A percentile compares a stretch with the other conserved stretches of the same genome.
These are phyloP conservation scores for Akanthomyces dipterigenus DNA, from an alignment of 2,329 filamentous ascomycete genomes.

Conservation along the genomic window DNA sequence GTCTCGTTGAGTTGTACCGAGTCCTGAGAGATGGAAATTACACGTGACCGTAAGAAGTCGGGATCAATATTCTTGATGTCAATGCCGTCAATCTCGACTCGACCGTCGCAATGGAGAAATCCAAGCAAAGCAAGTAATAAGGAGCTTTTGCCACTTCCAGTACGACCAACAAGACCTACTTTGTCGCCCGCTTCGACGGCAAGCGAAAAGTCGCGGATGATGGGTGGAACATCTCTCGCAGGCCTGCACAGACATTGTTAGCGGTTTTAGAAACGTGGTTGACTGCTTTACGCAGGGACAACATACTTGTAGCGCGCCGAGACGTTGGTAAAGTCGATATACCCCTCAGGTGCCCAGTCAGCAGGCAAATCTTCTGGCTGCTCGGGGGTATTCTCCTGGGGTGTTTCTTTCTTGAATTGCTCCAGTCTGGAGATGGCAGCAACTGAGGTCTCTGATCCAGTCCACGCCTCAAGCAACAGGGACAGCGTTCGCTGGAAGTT, in stretches of 20 bases:
- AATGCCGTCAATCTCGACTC: constrained; percentile 35
- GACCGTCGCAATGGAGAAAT: constrained; percentile 10
- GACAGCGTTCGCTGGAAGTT: not conserved
- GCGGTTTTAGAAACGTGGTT: no score
- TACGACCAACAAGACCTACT: not conserved
- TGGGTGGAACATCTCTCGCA: not conserved
- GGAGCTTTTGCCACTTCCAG: constrained; percentile 2
- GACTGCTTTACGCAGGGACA: no score
- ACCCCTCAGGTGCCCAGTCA: not conserved
- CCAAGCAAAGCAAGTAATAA: not conserved
- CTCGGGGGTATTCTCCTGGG: not conserved
- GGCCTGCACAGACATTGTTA: not conserved
- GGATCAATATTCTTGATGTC: constrained; percentile 33
- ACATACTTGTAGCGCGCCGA: not conserved
- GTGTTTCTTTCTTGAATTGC: not conserved
- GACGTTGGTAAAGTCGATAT: not conserved
- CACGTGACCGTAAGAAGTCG: constrained; percentile 30
- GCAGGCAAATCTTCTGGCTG: not conserved
- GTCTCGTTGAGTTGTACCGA: constrained; percentile 36
- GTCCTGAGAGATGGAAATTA: constrained; percentile 40
- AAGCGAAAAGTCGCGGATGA: not conserved
- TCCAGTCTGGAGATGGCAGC: not conserved
- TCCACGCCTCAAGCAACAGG: not conserved
- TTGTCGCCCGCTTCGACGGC: not conserved
- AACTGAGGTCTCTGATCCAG: not conserved